Base-by-base conservation (phyloP, 164 flowering plant genomes). In the Berberis thunbergii region DNA sequence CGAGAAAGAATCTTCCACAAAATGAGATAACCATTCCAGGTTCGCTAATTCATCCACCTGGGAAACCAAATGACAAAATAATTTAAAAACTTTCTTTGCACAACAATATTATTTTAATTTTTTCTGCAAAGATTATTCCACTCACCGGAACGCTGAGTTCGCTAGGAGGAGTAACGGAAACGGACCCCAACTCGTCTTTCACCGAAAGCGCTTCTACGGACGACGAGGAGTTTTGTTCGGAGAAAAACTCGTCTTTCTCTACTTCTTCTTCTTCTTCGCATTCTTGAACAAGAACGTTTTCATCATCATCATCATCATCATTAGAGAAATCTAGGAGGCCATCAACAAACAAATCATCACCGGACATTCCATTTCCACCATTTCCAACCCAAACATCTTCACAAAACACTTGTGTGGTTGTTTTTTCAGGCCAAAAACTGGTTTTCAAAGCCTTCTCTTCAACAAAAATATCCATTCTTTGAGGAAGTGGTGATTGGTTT, bases 1-100 rank as follows among this genome's bases (percentile, higher is more conserved):
- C 7, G 86, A 62, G 44, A 73, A 60, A n/a, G 87, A 79, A 77
- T 91, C 97, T 62, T 91, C 93, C 41, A 86, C 91, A 61, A 88
- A 81, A 58, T 74, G 83, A 39, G 97, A 91, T 49, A 86, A 72
- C 88, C 90, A 83, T 74, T 87, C 97, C 3, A 91, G 75, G 65
- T 78, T 75, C 59, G 73, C 88, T 62, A 82, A 38, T 11, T 91
- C 97, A 42, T 86, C 96, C 39, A 62, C 72, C 97, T 91, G 76
- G 2, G 62, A 39, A 41, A 43, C 7, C 26, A 38, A 6, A 43
- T 45, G 59, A 40, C 59, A 4, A 55, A 57, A 43, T 2, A 57
- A 65, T 12, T 58, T n/a, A 57, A 49, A 11, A 46, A 38, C 3
- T 41, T 5, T 9, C 2, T 43, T 50, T 62, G 63, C 9, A 3